phyloP scores from a whole-genome alignment of 176 grass and related monocot species.

The Melocanna baccifera region DNA sequence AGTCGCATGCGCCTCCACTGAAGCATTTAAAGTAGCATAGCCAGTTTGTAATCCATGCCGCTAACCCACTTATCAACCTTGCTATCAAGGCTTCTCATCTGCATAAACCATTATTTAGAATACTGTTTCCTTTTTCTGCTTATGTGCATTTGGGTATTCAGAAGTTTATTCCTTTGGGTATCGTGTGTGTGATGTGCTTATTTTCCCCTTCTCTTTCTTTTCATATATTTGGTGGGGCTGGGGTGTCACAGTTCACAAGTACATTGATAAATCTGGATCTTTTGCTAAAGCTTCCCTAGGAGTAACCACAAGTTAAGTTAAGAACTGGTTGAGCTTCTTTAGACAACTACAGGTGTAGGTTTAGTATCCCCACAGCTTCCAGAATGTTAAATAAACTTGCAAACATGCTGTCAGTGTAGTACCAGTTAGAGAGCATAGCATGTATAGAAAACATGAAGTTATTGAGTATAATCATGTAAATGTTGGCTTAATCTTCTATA shows the following conservation, averaged over 20 bases:
- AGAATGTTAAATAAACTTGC: background rate
- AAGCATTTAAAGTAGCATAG: background rate
- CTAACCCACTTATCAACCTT: background rate
- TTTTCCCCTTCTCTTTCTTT: background rate
- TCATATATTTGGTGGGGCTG: background rate
- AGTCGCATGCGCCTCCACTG: background rate
- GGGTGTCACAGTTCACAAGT: background rate
- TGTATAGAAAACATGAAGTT: background rate
- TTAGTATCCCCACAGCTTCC: background rate
- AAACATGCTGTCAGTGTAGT: background rate
- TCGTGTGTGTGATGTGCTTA: background rate
- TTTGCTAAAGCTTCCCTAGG: background rate
- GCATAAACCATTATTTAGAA: background rate
- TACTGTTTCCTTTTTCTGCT: background rate
- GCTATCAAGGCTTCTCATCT: background rate
- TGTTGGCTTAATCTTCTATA: conserved; percentile 7
- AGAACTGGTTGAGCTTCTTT: background rate
- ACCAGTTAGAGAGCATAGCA: background rate
- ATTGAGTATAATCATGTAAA: background rate
- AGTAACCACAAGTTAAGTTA: background rate
- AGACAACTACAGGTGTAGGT: background rate
- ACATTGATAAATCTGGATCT: background rate
- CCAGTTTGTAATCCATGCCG: background rate
- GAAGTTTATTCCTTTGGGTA: background rate
- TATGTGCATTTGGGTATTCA: background rate